Conservation (phyloP, 179 eudicot genomes). For the Carnegiea gigantea region DNA sequence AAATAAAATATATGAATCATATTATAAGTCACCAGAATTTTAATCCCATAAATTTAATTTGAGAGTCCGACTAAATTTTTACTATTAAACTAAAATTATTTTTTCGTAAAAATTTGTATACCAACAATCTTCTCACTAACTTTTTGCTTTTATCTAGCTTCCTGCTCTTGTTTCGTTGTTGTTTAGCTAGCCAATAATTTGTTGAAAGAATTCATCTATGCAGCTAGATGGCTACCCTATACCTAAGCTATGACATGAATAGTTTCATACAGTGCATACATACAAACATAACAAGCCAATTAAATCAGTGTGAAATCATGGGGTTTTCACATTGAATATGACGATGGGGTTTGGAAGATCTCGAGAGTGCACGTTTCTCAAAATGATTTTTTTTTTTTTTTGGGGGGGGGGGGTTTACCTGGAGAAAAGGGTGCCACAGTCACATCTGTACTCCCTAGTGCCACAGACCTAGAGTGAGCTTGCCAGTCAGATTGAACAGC, state of each 20-base stretch:
- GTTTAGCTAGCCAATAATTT: conserved; percentile 17
- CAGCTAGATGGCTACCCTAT: conserved; percentile 12
- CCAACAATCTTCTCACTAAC: conserved; percentile 22
- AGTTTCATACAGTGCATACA: conserved; percentile 11
- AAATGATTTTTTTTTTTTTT: background rate
- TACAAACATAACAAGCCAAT: background rate
- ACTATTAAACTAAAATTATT: too few relatives aligned
- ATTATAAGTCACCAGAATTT: too few relatives aligned
- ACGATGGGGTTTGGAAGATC: background rate
- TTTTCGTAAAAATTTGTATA: too few relatives aligned
- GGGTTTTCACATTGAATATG: too few relatives aligned
- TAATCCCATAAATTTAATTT: too few relatives aligned
- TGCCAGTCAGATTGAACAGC: conserved; percentile 77
- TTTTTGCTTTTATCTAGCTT: conserved; percentile 19
- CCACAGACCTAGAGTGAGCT: conserved; percentile 66
- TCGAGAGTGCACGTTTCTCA: background rate
- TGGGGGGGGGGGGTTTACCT: conserved; percentile 32
- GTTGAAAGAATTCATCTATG: conserved; percentile 18
- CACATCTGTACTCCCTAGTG: conserved; percentile 64
- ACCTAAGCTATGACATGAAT: conserved; percentile 18
- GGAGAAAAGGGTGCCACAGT: conserved; percentile 64
- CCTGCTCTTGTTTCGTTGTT: conserved; percentile 24
- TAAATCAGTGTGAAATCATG: background rate
- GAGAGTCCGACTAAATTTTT: too few relatives aligned
- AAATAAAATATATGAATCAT: too few relatives aligned